These are phyloP conservation scores for Picea sitchensis DNA, from an alignment of 75 land plant species.

Conservation along the genomic window DNA sequence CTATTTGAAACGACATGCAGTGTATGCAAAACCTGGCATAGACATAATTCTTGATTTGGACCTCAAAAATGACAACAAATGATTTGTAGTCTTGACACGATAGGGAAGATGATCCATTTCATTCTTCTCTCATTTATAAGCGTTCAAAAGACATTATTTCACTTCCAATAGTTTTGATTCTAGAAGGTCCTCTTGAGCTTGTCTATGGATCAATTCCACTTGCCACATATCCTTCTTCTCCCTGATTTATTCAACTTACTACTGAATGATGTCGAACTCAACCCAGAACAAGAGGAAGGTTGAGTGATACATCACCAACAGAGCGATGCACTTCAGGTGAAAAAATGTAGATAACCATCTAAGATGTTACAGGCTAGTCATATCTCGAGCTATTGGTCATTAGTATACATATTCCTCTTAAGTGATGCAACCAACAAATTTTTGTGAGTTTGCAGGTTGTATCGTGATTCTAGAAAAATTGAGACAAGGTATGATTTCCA, in stretches of 20 bases:
- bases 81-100: slow-evolving; percentile 56
- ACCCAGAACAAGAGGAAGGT: too few relatives aligned
- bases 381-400: too few relatives aligned
- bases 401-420: too few relatives aligned
- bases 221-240: slow-evolving; percentile 36
- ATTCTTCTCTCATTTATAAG: slow-evolving; percentile 41
- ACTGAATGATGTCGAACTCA: too few relatives aligned
- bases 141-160: slow-evolving; percentile 25
- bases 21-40: slow-evolving; percentile 58
- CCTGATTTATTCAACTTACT: slow-evolving; percentile 10
- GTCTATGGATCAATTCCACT: slow-evolving; percentile 36
- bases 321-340: too few relatives aligned
- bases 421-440: too few relatives aligned
- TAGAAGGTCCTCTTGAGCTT: slow-evolving; percentile 40
- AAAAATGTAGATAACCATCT: too few relatives aligned
- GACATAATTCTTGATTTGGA: slow-evolving; percentile 71
- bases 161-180: slow-evolving; percentile 53
- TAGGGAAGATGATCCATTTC: slow-evolving; percentile 61
- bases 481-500: too few relatives aligned
- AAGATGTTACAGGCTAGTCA: too few relatives aligned
- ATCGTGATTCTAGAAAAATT: too few relatives aligned
- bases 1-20: slow-evolving; percentile 69
- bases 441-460: too few relatives aligned
- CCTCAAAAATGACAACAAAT: slow-evolving; percentile 60
- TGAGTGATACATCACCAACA: too few relatives aligned